These are phyloP conservation scores for Nicotiana sylvestris DNA, from an alignment of 257 asterid species.

Conservation along the genomic window DNA sequence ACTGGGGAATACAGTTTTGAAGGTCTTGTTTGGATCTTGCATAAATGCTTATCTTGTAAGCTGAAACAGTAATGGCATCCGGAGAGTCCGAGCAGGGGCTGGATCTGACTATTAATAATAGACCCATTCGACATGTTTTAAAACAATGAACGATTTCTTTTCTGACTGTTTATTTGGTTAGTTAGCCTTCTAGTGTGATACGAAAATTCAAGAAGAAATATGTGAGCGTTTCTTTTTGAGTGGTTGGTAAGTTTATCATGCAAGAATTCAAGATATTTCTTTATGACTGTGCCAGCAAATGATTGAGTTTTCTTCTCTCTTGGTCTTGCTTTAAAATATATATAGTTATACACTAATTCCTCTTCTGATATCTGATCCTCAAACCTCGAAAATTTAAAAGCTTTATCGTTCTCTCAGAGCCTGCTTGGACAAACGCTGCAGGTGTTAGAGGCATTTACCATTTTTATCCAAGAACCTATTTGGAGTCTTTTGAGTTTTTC, in stretches of 20 bases:
- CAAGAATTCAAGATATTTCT: neutral
- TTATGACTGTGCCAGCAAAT: neutral
- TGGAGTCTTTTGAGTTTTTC: neutral
- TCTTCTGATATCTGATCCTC: neutral
- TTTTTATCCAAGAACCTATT: neutral
- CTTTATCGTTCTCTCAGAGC: neutral
- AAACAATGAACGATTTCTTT: neutral
- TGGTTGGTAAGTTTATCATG: neutral
- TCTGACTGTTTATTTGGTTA: neutral
- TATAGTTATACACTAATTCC: neutral
- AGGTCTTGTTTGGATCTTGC: too few species aligned
- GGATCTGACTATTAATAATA: neutral
- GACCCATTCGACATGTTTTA: neutral
- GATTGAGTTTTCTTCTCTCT: neutral
- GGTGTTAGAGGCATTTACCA: neutral
- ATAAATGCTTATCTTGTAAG: neutral
- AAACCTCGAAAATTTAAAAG: neutral
- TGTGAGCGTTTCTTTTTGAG: neutral
- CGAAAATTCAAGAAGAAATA: neutral
- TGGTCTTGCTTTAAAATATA: neutral
- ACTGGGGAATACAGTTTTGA: too few species aligned
- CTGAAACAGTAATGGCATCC: neutral
- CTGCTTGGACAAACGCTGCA: neutral
- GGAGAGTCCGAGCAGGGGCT: neutral
- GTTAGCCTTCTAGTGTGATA: too few species aligned